Evolutionary conservation across 805 yeast genomes (phyloP).

Genomic region (Pichia ethanolica): DNA sequence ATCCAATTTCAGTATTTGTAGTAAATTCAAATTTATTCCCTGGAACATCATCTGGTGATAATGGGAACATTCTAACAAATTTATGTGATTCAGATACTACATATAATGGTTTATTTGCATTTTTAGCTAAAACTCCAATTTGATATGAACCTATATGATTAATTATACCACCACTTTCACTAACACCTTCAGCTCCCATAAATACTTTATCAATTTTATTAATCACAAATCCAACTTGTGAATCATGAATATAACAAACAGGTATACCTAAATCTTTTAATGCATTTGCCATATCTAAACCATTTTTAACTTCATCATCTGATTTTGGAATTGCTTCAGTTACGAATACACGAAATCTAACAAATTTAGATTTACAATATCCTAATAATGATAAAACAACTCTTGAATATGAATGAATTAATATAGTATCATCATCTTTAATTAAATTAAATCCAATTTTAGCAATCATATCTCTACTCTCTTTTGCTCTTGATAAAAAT

Average conservation of each 20-base stretch:
- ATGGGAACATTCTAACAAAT: slow-evolving; percentile 92
- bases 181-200: slow-evolving; percentile 98
- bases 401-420: slow-evolving; percentile 89
- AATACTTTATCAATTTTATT: slow-evolving; percentile 88
- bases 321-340: slow-evolving; percentile 89
- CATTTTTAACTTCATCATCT: slow-evolving; percentile 31
- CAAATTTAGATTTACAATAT: slow-evolving; percentile 68
- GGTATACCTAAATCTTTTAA: slow-evolving; percentile 74
- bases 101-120: slow-evolving; percentile 86
- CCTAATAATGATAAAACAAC: slow-evolving; percentile 73
- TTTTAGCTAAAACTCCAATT: slow-evolving; percentile 85
- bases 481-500: slow-evolving; percentile 87
- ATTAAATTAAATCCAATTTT: slow-evolving; percentile 82
- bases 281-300: slow-evolving; percentile 64
- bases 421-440: slow-evolving; percentile 83
- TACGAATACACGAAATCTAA: slow-evolving; percentile 82
- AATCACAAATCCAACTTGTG: slow-evolving; percentile 88
- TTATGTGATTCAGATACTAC: slow-evolving; percentile 94
- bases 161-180: slow-evolving; percentile 96
- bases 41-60: slow-evolving; percentile 88
- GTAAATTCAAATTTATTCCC: slow-evolving; percentile 35
- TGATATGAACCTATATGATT: slow-evolving; percentile 94
- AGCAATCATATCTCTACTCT: slow-evolving; percentile 81
- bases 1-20: slow-evolving; percentile 24
- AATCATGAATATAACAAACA: slow-evolving; percentile 79